A percentile compares a stretch with the other conserved stretches of the same genome.
These are phyloP conservation scores for Trichoderma sp. DNA, from an alignment of 2,329 filamentous ascomycete species.

Conservation along the genomic window DNA sequence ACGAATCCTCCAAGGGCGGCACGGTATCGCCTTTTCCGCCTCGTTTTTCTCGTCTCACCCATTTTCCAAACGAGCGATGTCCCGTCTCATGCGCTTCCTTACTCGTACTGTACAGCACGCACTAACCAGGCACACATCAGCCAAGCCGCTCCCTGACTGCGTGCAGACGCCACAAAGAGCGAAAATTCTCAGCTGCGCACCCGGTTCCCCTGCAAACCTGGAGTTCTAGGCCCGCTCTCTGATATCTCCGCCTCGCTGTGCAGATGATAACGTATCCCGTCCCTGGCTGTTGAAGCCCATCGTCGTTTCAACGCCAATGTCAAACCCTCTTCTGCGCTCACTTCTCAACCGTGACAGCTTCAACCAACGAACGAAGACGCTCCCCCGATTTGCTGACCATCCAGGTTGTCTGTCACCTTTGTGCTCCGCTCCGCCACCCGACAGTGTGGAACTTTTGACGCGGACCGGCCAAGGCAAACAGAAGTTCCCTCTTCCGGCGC, in stretches of 20 bases:
- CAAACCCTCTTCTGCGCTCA: background rate
- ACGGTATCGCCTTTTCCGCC: background rate
- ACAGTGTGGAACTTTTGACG: slow-evolving; percentile 20
- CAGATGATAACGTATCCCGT: background rate
- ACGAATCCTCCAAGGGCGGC: background rate
- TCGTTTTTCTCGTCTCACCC: background rate
- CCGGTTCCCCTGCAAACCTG: background rate
- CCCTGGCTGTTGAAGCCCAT: background rate
- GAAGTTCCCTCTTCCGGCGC: slow-evolving; percentile 17
- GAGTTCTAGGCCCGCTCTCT: background rate
- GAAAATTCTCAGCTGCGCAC: background rate
- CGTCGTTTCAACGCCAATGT: background rate
- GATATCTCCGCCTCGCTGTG: background rate
- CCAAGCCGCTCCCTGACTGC: background rate
- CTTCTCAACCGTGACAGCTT: background rate
- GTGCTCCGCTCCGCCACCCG: slow-evolving; percentile 21
- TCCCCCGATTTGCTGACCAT: background rate
- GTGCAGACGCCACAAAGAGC: background rate
- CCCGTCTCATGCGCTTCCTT: background rate
- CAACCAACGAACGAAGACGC: background rate
- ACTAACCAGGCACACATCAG: background rate
- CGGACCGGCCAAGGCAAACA: slow-evolving; percentile 14
- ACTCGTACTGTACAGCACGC: background rate
- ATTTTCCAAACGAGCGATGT: background rate
- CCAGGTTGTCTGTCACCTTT: background rate